Conservation (phyloP, 352 stramenopile genomes). For the Elongisporangium prolatum region DNA sequence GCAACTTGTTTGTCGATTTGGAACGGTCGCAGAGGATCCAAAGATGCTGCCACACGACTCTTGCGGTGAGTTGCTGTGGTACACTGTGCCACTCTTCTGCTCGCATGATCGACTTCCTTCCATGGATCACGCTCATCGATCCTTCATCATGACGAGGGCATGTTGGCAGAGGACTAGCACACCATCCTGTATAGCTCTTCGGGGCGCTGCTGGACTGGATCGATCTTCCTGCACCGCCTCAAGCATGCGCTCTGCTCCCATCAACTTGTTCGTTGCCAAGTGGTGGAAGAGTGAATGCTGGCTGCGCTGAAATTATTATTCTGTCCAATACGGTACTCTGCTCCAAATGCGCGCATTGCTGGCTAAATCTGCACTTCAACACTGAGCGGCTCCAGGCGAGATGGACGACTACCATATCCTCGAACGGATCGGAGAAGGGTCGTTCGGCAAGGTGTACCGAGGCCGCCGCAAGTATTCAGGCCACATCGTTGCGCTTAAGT, state of each 20-base stretch:
- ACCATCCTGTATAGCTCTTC: neutral
- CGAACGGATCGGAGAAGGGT: constrained; percentile 90
- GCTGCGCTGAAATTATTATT: neutral
- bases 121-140: neutral
- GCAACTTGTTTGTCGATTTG: neutral
- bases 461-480: constrained; percentile 80
- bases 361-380: neutral
- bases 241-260: neutral
- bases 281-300: neutral
- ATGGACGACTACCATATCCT: constrained; percentile 94
- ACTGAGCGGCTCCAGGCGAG: too few species aligned
- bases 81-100: neutral
- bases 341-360: neutral
- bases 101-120: neutral
- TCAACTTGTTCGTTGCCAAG: neutral
- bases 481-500: constrained; percentile 92
- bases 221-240: neutral
- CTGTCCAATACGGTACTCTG: neutral
- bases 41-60: neutral
- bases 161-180: neutral
- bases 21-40: neutral
- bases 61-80: neutral
- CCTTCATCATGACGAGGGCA: neutral
- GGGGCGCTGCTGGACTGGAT: neutral
- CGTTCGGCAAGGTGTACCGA: constrained; percentile 85